Percentiles rank a stretch among this genome's conserved stretches.
Conservation (phyloP, 148 eudicot genomes). For the Rhododendron molle region DNA sequence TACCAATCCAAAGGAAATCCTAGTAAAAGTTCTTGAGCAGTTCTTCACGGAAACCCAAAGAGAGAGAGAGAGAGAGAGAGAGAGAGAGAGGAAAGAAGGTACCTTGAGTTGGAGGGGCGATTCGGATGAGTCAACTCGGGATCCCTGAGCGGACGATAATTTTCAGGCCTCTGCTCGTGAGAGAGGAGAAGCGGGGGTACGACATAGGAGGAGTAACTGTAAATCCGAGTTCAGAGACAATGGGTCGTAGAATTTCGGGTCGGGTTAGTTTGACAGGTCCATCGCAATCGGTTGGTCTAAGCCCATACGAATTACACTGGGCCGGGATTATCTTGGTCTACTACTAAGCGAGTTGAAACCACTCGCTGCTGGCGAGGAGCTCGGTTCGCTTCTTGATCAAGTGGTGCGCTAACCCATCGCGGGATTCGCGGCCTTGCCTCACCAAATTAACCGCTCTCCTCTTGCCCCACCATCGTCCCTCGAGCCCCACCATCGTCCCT, state of each 20-base stretch:
- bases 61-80: no score
- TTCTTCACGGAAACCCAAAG: no score
- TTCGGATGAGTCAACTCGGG: background rate
- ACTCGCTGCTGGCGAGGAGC: no score
- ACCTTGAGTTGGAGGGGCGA: background rate
- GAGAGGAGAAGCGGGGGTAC: background rate
- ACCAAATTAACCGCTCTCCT: no score
- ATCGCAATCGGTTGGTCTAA: background rate
- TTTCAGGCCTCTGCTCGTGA: background rate
- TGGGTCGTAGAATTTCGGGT: background rate
- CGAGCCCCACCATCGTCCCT: no score
- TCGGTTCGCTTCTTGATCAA: no score
- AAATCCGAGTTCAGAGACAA: background rate
- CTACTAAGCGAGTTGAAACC: no score
- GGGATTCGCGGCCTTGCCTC: no score
- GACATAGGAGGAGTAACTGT: background rate
- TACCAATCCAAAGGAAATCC: background rate
- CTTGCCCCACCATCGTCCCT: no score
- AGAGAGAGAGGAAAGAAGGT: background rate
- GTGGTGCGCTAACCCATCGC: no score
- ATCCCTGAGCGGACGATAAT: background rate
- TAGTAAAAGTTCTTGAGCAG: background rate
- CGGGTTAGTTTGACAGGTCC: background rate
- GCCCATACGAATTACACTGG: background rate
- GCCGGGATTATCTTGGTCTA: background rate